These are phyloP conservation scores for Sugiyamaella lignohabitans DNA, from an alignment of 805 yeast genomes.

Conservation along the genomic window DNA sequence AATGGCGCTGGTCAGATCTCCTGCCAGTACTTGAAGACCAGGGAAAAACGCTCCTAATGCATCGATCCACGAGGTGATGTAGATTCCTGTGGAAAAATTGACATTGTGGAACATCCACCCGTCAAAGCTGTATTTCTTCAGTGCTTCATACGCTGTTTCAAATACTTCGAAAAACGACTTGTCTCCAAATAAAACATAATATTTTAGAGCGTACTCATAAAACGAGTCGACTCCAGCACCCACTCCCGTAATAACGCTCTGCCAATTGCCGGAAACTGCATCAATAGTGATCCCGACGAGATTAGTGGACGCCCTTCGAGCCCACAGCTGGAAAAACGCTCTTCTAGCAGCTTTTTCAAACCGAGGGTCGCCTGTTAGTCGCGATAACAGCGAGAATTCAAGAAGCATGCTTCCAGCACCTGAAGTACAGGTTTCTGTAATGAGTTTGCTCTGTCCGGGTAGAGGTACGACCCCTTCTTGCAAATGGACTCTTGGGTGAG, in stretches of 20 bases:
- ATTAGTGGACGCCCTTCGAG: constrained; percentile 50
- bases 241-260: constrained; percentile 60
- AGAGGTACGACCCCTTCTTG: constrained; percentile 39
- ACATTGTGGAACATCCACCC: constrained; percentile 55
- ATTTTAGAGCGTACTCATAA: constrained; percentile 81
- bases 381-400: constrained; percentile 71
- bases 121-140: constrained; percentile 43
- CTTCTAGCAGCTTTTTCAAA: constrained; percentile 57
- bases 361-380: constrained; percentile 63
- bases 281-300: constrained; percentile 75
- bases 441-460: constrained; percentile 15
- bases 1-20: constrained; percentile 63
- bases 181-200: constrained; percentile 65
- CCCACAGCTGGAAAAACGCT: constrained; percentile 70
- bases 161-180: constrained; percentile 47
- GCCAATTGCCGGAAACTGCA: constrained; percentile 49
- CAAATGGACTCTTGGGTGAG: constrained; percentile 74
- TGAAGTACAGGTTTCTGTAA: constrained; percentile 70
- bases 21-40: constrained; percentile 73
- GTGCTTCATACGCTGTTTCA: constrained; percentile 46
- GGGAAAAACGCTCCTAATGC: constrained; percentile 84
- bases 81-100: constrained; percentile 45
- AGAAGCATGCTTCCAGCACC: constrained; percentile 81
- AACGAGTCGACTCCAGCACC: constrained; percentile 93
- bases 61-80: constrained; percentile 68